Base-by-base conservation (phyloP, 805 yeast genomes). In the Lachancea thermotolerans region DNA sequence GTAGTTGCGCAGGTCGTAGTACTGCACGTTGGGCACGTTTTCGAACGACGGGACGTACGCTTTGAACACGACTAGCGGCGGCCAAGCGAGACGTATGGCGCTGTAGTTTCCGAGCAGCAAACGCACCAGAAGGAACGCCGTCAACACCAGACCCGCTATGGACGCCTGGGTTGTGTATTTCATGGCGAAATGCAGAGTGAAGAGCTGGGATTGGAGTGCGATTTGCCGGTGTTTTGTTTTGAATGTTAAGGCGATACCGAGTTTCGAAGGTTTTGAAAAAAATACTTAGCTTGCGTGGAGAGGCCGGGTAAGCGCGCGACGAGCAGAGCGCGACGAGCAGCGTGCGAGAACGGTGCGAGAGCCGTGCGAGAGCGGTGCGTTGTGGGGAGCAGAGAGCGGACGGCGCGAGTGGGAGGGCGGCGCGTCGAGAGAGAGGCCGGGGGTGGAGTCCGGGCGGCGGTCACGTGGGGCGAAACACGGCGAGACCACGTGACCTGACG, bases 1-100 rank as follows among this genome's bases (percentile, higher is more conserved):
- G 54, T 78, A 80, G 49, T 82, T 74, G 15, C 70, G 73, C 56
- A 90, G 68, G 60, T 90, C 97, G 61, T 81, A 87, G 56, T 76
- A 85, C 53, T 76, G 81, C 10, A 86, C 87, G 36, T 51, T 58
- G 8, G 69, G 68, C 5, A 58, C 55, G 28, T 57, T 54, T 11
- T 54, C 49, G 34, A 70, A 61, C 42, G 64, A 59, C 7, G 74
- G 74, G n/a, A 57, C 59, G 44, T 68, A 68, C 11, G 30, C 14
- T 7, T 33, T 33, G 33, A 40, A 40, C 37, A 40, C 37, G 15
- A 40, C 32, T n/a, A 56, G 50, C 10, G 57, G 37, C 25, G 52
- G 44, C 35, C 53, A 44, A 18, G 56, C 47, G 16, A 46, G 36
- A 27, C 43, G 37, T 7, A 40, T 35, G 25, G 49, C 43, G 29